phyloP scores from a whole-genome alignment of 225 moss, liverwort and hornwort genomes.

The Pleurozium schreberi region DNA sequence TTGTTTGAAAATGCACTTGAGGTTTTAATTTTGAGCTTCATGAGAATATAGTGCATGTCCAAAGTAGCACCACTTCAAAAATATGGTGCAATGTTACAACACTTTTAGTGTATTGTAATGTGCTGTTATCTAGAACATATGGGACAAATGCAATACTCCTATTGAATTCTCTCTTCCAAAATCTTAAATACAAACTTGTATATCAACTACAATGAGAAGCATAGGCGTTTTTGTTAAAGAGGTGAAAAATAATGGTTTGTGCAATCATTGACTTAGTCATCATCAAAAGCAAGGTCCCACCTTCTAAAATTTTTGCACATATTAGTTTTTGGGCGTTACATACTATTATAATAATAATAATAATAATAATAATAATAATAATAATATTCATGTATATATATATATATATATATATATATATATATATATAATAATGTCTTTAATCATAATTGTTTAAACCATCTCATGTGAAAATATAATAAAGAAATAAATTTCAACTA shows the following conservation, averaged over 20 bases:
- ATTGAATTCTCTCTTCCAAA: neutral
- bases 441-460: neutral
- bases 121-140: rapidly evolving
- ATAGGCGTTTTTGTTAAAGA: neutral
- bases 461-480: neutral
- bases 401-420: too few relatives aligned
- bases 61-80: neutral
- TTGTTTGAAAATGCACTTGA: neutral
- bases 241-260: neutral
- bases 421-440: neutral
- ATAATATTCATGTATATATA: too few relatives aligned
- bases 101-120: neutral
- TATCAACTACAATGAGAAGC: neutral
- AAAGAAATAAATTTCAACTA: neutral
- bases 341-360: neutral
- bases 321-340: rapidly evolving
- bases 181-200: neutral
- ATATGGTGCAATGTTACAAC: neutral
- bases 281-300: neutral
- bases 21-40: neutral
- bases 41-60: neutral
- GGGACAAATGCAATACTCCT: neutral
- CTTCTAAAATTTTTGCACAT: neutral
- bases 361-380: neutral
- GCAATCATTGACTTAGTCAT: neutral